phyloP scores from a whole-genome alignment of 202 grass and related monocot species.

The Saccharum hybrid region DNA sequence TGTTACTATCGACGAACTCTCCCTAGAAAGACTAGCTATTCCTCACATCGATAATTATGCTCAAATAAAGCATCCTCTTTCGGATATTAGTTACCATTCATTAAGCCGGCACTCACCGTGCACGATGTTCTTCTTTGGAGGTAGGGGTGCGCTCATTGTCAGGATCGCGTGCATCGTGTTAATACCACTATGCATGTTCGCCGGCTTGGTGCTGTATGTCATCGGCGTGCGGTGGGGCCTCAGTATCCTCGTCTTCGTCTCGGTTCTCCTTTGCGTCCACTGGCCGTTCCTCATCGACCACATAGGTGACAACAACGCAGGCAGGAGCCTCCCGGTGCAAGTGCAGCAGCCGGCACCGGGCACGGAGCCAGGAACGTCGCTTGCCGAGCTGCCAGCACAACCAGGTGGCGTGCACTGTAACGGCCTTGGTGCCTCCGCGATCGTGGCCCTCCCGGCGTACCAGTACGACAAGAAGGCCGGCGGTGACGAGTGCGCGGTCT shows the following conservation, averaged over 20 bases:
- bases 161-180: not conserved
- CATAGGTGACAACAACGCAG: not conserved
- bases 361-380: not conserved
- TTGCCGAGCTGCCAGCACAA: not conserved
- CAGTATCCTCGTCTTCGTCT: not conserved
- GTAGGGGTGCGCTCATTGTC: not conserved
- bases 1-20: not conserved
- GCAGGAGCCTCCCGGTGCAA: not conserved
- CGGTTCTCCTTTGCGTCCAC: conserved; percentile 8
- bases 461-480: conserved; percentile 30
- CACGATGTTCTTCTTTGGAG: not conserved
- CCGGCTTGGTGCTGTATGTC: not conserved
- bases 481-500: conserved; percentile 48
- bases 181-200: not conserved
- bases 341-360: not conserved
- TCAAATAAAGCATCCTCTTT: not conserved
- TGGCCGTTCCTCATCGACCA: not conserved
- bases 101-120: not conserved
- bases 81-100: not conserved
- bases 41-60: not conserved
- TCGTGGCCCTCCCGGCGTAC: conserved; percentile 19
- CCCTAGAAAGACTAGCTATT: not conserved
- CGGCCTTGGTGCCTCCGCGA: not conserved
- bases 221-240: not conserved
- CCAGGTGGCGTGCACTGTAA: no score